Evolutionary conservation across 2,329 filamentous ascomycete genomes (phyloP).

Genomic region (Bipolaris sorokiniana): DNA sequence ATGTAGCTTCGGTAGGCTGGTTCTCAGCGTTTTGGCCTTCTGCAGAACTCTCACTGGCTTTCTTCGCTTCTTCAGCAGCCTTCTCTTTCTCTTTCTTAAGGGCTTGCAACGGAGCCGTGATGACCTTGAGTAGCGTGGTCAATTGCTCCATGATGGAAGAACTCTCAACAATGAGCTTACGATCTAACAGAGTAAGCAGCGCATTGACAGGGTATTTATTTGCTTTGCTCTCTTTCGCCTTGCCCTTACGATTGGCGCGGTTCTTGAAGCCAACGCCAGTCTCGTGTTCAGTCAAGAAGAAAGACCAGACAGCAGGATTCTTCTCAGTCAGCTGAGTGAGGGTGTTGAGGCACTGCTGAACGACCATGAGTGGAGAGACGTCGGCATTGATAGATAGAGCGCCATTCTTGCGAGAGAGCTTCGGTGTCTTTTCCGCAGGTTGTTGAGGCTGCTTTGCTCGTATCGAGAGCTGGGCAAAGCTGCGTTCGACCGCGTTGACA

Average conservation of each 20-base stretch:
- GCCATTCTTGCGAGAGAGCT: slow-evolving; percentile 77
- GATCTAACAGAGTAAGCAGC: slow-evolving; percentile 83
- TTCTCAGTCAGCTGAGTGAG: slow-evolving; percentile 82
- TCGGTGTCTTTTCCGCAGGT: slow-evolving; percentile 76
- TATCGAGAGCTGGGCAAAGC: slow-evolving; percentile 90
- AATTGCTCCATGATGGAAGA: slow-evolving; percentile 95
- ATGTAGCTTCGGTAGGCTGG: slow-evolving; percentile 21
- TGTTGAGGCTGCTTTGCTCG: slow-evolving; percentile 78
- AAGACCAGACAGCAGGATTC: slow-evolving; percentile 84
- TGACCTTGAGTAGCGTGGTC: slow-evolving; percentile 82
- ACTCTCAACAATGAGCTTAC: slow-evolving; percentile 95
- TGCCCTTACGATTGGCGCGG: slow-evolving; percentile 80
- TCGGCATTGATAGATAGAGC: slow-evolving; percentile 73
- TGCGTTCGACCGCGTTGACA: slow-evolving; percentile 90
- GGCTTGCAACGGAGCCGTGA: slow-evolving; percentile 85
- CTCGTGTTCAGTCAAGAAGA: slow-evolving; percentile 96
- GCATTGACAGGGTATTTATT: slow-evolving; percentile 92
- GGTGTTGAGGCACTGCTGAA: slow-evolving; percentile 90
- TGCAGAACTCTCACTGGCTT: slow-evolving; percentile 27
- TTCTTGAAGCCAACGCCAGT: slow-evolving; percentile 77
- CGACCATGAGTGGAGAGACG: slow-evolving; percentile 90
- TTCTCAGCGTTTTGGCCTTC: slow-evolving; percentile 32
- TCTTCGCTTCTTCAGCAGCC: slow-evolving; percentile 55
- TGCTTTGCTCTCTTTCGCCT: slow-evolving; percentile 81
- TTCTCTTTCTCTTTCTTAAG: slow-evolving; percentile 83